Percentiles rank a stretch among this genome's conserved stretches.
Conservation (phyloP, 2,329 filamentous ascomycete genomes). For the Madurella mycetomatis region DNA sequence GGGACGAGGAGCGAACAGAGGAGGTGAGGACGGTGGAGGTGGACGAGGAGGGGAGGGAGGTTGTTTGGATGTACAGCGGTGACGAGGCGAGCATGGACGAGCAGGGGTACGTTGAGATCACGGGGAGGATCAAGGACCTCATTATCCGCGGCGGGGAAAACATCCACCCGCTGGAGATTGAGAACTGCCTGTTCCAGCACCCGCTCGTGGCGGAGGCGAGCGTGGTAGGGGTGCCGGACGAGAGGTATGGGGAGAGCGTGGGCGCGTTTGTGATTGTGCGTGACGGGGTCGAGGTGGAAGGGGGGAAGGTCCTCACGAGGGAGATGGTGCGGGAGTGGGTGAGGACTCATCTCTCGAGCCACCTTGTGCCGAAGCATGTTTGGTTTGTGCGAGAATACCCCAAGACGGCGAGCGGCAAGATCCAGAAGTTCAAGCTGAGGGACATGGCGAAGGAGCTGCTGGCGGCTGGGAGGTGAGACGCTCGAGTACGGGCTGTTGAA, state of each 20-base stretch:
- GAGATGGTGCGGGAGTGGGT: conserved; percentile 71
- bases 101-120: conserved; percentile 82
- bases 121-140: conserved; percentile 87
- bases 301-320: conserved; percentile 40
- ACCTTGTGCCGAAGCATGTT: conserved; percentile 84
- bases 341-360: conserved; percentile 58
- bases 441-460: conserved; percentile 51
- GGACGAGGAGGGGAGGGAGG: conserved; percentile 39
- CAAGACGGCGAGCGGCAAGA: conserved; percentile 95
- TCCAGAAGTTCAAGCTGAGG: conserved; percentile 85
- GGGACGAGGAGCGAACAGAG: conserved; percentile 62
- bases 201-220: conserved; percentile 68
- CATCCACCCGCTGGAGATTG: conserved; percentile 88
- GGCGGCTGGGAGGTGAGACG: conserved; percentile 2
- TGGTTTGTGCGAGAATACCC: conserved; percentile 84
- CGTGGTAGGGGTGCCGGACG: conserved; percentile 79
- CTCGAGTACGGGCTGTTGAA: neutral
- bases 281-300: conserved; percentile 32
- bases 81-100: conserved; percentile 85
- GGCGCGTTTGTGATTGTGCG: conserved; percentile 71
- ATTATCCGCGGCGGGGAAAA: conserved; percentile 96
- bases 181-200: conserved; percentile 78
- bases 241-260: conserved; percentile 79
- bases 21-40: conserved; percentile 54
- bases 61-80: conserved; percentile 84